Percentiles rank a stretch among this genome's conserved stretches.
Evolutionary conservation across 768 basidiomycete species (phyloP).

Genomic region (Exsudoporus frostii): DNA sequence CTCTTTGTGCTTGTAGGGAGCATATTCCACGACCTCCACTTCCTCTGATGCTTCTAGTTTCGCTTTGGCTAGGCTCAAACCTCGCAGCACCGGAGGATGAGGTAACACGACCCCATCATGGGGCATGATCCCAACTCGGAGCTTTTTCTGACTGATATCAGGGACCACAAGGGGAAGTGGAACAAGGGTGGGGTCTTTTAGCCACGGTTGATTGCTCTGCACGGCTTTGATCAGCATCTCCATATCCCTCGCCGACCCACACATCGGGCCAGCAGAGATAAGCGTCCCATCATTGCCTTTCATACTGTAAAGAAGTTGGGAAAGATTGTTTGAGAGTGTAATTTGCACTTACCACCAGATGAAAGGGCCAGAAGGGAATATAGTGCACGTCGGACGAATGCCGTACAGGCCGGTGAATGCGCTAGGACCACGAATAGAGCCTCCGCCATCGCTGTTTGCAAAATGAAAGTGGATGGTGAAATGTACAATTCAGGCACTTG

Average conservation of each 20-base stretch:
- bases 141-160: slow-evolving; percentile 27
- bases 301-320: slow-evolving; percentile 14
- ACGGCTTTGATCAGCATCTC: slow-evolving; percentile 17
- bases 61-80: slow-evolving; percentile 35
- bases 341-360: slow-evolving; percentile 20
- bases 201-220: slow-evolving; percentile 39
- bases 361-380: slow-evolving; percentile 21
- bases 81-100: slow-evolving; percentile 41
- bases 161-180: slow-evolving; percentile 28
- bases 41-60: slow-evolving; percentile 33
- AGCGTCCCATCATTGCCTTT: slow-evolving; percentile 23
- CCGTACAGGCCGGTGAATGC: slow-evolving; percentile 39
- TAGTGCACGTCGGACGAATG: slow-evolving; percentile 37
- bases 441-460: slow-evolving; percentile 30
- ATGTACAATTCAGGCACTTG: slow-evolving; percentile 11
- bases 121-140: slow-evolving; percentile 30
- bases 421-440: slow-evolving; percentile 39
- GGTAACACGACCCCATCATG: slow-evolving; percentile 38
- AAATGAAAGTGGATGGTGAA: neutral
- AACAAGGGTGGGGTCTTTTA: slow-evolving; percentile 35
- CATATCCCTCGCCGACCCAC: slow-evolving; percentile 27
- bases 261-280: slow-evolving; percentile 24
- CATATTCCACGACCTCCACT: slow-evolving; percentile 38
- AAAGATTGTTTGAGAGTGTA: neutral
- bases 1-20: slow-evolving; percentile 34